A percentile compares a stretch with the other conserved stretches of the same genome.
Evolutionary conservation across 371 early-diverging fungal genomes (phyloP).

Genomic region (Apophysomyces ossiformis): DNA sequence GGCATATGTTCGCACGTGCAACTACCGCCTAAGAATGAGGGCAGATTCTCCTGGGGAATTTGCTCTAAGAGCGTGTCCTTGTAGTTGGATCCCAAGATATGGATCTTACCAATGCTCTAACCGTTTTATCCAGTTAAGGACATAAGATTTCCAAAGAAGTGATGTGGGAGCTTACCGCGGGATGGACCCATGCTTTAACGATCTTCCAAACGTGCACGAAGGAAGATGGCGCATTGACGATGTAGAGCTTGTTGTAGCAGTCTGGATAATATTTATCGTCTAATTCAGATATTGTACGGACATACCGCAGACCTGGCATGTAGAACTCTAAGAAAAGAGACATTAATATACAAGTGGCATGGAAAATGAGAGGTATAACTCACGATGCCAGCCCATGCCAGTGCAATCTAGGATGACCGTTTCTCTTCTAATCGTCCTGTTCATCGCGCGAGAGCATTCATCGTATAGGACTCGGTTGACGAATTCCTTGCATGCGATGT

Average conservation of each 20-base stretch:
- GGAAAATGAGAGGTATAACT: constrained; percentile 25
- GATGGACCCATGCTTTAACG: constrained; percentile 84
- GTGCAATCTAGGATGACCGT: constrained; percentile 86
- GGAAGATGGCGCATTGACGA: constrained; percentile 83
- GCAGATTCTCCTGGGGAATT: constrained; percentile 78
- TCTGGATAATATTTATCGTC: constrained; percentile 89
- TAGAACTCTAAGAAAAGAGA: constrained; percentile 60
- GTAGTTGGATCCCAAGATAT: constrained; percentile 75
- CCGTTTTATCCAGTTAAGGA: background rate
- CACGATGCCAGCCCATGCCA: constrained; percentile 77
- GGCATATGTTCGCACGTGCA: constrained; percentile 85
- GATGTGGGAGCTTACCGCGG: constrained; percentile 52
- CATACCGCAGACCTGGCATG: constrained; percentile 76
- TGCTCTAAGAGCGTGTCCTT: constrained; percentile 67
- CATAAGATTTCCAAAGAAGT: constrained; percentile 3
- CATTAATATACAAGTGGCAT: background rate
- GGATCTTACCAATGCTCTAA: constrained; percentile 77
- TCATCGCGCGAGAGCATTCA: constrained; percentile 71
- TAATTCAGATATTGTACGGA: constrained; percentile 74
- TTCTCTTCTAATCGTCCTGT: constrained; percentile 72
- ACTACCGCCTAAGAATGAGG: constrained; percentile 76
- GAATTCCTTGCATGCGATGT: constrained; percentile 82
- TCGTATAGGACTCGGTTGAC: constrained; percentile 71
- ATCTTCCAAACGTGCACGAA: constrained; percentile 85
- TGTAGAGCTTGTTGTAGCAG: constrained; percentile 74